These are phyloP conservation scores for Chaetomiaceae sp. DNA, from an alignment of 2,329 filamentous ascomycete genomes.

Conservation along the genomic window DNA sequence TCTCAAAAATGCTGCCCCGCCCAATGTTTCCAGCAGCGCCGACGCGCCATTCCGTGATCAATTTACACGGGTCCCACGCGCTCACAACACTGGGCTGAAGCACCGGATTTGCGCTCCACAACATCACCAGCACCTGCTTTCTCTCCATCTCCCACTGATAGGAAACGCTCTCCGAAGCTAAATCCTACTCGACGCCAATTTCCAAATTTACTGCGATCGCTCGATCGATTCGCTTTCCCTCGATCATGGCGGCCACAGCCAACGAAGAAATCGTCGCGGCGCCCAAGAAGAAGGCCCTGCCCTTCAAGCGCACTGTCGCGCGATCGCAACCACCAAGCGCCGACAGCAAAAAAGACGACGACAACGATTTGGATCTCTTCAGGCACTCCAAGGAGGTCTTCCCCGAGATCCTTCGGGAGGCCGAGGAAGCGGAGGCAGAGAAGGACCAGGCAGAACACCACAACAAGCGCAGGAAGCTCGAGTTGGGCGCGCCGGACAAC, in stretches of 20 bases:
- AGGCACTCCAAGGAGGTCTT: constrained; percentile 47
- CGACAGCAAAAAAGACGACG: constrained; percentile 16
- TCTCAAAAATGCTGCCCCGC: neutral
- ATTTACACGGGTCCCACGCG: too few species aligned
- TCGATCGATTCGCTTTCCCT: too few species aligned
- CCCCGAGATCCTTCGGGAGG: constrained; percentile 32
- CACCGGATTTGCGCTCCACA: too few species aligned
- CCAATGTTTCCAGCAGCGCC: too few species aligned
- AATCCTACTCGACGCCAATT: too few species aligned
- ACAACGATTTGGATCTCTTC: constrained; percentile 44
- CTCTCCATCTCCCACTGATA: too few species aligned
- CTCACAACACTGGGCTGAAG: too few species aligned
- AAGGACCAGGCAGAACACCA: constrained; percentile 15
- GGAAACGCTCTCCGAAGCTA: too few species aligned
- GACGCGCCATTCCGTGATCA: neutral
- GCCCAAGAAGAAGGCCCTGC: constrained; percentile 24
- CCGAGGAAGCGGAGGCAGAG: constrained; percentile 19
- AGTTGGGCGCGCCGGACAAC: neutral
- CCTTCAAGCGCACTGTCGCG: constrained; percentile 27
- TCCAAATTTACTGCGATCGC: too few species aligned
- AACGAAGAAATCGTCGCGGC: neutral
- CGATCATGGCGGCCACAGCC: constrained; percentile 12
- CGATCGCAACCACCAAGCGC: constrained; percentile 13
- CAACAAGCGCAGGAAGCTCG: constrained; percentile 21
- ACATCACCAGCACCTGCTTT: too few species aligned